phyloP scores from a whole-genome alignment of 1,139 yeast species.

The Zygoascus meyerae region DNA sequence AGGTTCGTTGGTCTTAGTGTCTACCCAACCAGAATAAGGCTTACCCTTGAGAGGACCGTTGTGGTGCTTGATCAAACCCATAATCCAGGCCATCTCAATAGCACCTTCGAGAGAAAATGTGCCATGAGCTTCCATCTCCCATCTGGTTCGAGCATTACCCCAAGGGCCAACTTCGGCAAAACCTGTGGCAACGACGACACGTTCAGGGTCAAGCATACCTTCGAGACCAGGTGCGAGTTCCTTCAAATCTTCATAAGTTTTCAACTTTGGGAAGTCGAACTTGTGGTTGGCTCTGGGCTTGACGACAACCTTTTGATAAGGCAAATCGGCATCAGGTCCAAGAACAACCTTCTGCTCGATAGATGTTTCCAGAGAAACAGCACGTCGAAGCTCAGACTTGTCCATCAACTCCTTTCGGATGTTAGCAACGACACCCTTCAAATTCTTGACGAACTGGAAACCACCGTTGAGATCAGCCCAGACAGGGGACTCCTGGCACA shows the following conservation, averaged over 20 bases:
- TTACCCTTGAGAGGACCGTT: conserved; percentile 88
- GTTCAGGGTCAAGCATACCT: conserved; percentile 88
- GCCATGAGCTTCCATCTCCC: conserved; percentile 98
- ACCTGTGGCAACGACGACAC: conserved; percentile 91
- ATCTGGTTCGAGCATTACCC: conserved; percentile 98
- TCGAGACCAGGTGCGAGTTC: conserved; percentile 63
- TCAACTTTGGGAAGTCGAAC: conserved; percentile 86
- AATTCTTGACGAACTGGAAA: conserved; percentile 84
- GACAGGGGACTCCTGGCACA: conserved; percentile 90
- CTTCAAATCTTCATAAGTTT: conserved; percentile 69
- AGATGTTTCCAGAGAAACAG: conserved; percentile 89
- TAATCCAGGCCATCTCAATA: conserved; percentile 99
- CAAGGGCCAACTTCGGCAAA: conserved; percentile 98
- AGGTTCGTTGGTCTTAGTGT: conserved; percentile 85
- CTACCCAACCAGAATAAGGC: conserved; percentile 94
- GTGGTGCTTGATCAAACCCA: conserved; percentile 94
- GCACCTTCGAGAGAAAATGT: conserved; percentile 97
- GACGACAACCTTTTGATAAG: conserved; percentile 66
- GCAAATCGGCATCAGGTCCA: conserved; percentile 86
- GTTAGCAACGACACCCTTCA: conserved; percentile 79
- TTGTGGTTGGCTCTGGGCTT: conserved; percentile 94
- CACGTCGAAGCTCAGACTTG: conserved; percentile 88
- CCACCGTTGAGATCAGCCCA: conserved; percentile 99
- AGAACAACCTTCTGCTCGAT: conserved; percentile 87
- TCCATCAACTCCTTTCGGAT: conserved; percentile 78